Evolutionary conservation across 148 eudicot genomes (phyloP).

Genomic region (Pharnaceum exiguum): DNA sequence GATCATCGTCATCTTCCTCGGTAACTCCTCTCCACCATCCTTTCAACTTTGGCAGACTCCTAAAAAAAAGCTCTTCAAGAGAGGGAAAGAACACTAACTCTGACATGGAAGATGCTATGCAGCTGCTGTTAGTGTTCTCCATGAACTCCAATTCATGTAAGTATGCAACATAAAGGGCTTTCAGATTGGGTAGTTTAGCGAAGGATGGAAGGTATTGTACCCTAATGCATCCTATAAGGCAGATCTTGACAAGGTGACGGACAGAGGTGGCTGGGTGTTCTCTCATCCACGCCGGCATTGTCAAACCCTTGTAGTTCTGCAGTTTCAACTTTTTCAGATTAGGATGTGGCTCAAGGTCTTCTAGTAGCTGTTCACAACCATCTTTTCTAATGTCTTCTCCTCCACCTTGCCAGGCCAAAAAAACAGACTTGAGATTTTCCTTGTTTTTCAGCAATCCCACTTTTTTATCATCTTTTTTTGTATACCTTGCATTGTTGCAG

Average conservation of each 20-base stretch:
- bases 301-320: background rate
- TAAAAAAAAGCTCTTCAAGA: background rate
- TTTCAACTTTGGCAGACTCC: background rate
- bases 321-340: background rate
- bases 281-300: background rate
- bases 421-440: background rate
- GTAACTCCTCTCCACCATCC: background rate
- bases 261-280: too few species aligned
- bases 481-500: too few species aligned
- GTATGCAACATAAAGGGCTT: background rate
- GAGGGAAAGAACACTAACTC: background rate
- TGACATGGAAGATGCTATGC: background rate
- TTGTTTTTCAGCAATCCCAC: background rate
- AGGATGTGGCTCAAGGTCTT: background rate
- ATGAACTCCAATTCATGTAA: background rate
- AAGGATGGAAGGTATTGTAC: background rate
- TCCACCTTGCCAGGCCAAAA: background rate
- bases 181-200: background rate
- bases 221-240: rapidly evolving
- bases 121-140: background rate
- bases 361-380: background rate
- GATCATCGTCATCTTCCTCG: background rate
- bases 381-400: background rate
- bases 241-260: background rate
- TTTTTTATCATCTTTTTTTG: background rate